A percentile compares a stretch with the other conserved stretches of the same genome.
These are phyloP conservation scores for Cryomyces antarcticus DNA, from an alignment of 495 filamentous ascomycete genomes.

Conservation along the genomic window DNA sequence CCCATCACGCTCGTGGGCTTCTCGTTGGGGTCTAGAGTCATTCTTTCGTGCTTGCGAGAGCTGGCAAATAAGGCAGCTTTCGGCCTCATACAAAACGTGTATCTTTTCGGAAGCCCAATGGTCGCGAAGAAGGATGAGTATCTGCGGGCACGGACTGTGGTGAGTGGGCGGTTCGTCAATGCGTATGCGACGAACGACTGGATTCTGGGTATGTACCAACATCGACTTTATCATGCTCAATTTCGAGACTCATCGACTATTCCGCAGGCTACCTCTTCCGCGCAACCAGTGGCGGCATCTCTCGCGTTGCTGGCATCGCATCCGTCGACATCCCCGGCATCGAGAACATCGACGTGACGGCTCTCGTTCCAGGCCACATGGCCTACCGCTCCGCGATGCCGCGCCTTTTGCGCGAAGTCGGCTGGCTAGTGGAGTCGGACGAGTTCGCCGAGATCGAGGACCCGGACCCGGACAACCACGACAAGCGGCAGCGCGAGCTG, in stretches of 20 bases:
- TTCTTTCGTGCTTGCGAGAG: slow-evolving; percentile 80
- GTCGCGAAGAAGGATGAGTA: slow-evolving; percentile 91
- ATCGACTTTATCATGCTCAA: not conserved
- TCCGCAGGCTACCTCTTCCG: slow-evolving; percentile 69
- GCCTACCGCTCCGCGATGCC: slow-evolving; percentile 88
- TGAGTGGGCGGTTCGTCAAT: slow-evolving; percentile 82
- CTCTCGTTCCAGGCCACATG: slow-evolving; percentile 86
- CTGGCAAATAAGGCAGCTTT: slow-evolving; percentile 72
- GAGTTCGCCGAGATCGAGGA: slow-evolving; percentile 97
- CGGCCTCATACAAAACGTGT: slow-evolving; percentile 87
- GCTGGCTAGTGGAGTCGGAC: slow-evolving; percentile 76
- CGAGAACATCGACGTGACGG: slow-evolving; percentile 79
- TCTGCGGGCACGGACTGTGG: slow-evolving; percentile 53
- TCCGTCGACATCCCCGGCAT: slow-evolving; percentile 61
- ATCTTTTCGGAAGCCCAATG: slow-evolving; percentile 78
- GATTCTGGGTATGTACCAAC: slow-evolving; percentile 45
- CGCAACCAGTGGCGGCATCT: slow-evolving; percentile 78
- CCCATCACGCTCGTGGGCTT: slow-evolving; percentile 94
- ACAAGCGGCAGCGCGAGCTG: slow-evolving; percentile 71
- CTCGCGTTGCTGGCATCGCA: slow-evolving; percentile 75
- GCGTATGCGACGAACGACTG: slow-evolving; percentile 90
- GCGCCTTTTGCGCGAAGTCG: slow-evolving; percentile 58
- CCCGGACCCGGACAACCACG: slow-evolving; percentile 84
- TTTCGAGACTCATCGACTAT: not conserved
- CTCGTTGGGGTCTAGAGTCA: slow-evolving; percentile 79